Evolutionary conservation across 805 yeast species (phyloP), one percentile per base, ranked within the genome.

Genomic region (Scheffersomyces ergatensis): DNA sequence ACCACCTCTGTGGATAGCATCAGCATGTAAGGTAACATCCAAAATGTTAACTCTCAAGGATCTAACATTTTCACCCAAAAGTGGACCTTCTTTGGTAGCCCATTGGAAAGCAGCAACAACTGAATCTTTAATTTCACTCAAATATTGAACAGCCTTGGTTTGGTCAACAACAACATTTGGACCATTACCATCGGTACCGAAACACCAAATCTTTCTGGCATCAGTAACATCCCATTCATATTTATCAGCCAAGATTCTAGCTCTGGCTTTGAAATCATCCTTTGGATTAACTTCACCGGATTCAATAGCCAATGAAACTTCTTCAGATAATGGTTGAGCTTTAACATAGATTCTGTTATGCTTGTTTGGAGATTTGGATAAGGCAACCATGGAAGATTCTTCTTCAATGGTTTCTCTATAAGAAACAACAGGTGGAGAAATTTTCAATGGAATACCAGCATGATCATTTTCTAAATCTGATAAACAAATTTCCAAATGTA

Each of bases 1-100:
- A 80, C 95, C 97, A 83, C 98, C 98, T 87, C 99, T 90, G 87
- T 92, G 99, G 78, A 92, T 92, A 76, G 99, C 97, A 87, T 92
- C 99, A 70, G 98, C 96, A 78, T 92, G 99, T 76, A 92, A 82
- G 60, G 97, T 90, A 68, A 92, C 99, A 84, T 92, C 99, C 79
- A 92, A 82, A 68, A 92, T 86, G 96, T 92, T 92, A 75, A 89
- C 78, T 80, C 98, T 89, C 65, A 89, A 81, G 64, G 96, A 87
- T 83, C 99, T 89, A 79, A 89, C 76, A 74, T 76, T 78, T 83
- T 93, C 98, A 80, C 95, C 96, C 67, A 93, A 80, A 72, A 92
- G 77, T 72, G 99, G 99, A 82, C 99, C 99, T 77, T 93, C 97
- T 82, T 87, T 90, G 67, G 97, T 81, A 77, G 98, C 98, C 97